A percentile compares a stretch with the other conserved stretches of the same genome.
Evolutionary conservation across 176 grass and related monocot species (phyloP).

Genomic region (Hordeum marinum): DNA sequence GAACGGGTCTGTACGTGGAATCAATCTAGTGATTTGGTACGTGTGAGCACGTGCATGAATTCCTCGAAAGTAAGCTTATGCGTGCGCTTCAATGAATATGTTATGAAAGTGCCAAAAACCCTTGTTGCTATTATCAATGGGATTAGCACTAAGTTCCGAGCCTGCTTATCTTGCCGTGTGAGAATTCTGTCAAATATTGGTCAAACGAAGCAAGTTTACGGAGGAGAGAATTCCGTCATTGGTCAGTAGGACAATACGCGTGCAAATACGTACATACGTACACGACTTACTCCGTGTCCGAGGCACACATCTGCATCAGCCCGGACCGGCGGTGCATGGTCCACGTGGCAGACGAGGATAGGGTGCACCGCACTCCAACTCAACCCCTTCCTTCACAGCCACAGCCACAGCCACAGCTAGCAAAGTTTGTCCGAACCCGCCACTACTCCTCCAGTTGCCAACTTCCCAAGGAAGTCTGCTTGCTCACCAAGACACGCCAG

Average conservation of each 20-base stretch:
- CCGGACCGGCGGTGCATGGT: background rate
- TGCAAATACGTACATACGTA: background rate
- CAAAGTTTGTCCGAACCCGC: background rate
- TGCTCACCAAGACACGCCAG: conserved; percentile 46
- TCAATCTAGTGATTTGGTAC: no score
- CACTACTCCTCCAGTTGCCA: conserved; percentile 9
- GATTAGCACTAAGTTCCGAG: background rate
- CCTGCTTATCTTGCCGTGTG: conserved; percentile 15
- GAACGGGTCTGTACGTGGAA: no score
- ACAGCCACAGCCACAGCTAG: background rate
- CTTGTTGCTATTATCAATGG: no score
- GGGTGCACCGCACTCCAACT: conserved; percentile 40
- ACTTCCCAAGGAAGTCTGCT: conserved; percentile 28
- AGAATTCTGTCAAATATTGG: background rate
- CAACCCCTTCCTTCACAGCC: conserved; percentile 19
- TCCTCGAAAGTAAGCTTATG: no score
- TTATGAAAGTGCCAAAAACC: no score
- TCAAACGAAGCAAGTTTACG: background rate
- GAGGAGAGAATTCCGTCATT: background rate
- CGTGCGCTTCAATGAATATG: no score
- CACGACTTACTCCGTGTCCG: no score
- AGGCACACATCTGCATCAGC: background rate
- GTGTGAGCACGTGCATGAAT: no score
- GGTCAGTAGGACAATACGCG: no score
- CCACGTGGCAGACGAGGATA: conserved; percentile 27